A percentile compares a stretch with the other conserved stretches of the same genome.
phyloP scores from a whole-genome alignment of 495 filamentous ascomycete species.

The Platismatia glauca region DNA sequence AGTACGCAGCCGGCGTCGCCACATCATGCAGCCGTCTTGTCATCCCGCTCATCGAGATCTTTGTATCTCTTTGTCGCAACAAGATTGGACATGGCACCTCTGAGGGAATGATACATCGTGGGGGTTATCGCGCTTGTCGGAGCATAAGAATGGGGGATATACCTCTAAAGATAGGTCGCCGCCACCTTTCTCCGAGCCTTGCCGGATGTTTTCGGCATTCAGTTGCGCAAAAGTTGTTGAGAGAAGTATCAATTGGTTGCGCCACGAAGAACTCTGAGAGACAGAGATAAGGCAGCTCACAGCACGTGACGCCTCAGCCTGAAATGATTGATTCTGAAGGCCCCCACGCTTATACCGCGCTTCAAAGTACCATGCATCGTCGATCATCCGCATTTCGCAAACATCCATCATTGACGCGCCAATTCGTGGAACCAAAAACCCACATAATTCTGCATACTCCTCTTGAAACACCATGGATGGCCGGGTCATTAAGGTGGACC shows the following conservation, averaged over 20 bases:
- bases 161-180: neutral
- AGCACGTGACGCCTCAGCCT: neutral
- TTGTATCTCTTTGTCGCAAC: neutral
- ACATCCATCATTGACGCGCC: constrained; percentile 8
- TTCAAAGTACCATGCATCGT: constrained; percentile 1
- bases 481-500: neutral
- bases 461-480: neutral
- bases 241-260: neutral
- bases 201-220: neutral
- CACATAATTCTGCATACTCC: neutral
- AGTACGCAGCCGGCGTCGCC: neutral
- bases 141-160: neutral
- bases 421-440: neutral
- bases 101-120: neutral
- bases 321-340: neutral
- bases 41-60: neutral
- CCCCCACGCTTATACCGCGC: constrained; percentile 11
- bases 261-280: neutral
- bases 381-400: constrained; percentile 10
- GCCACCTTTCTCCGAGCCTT: neutral
- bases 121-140: constrained; percentile 5
- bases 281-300: neutral
- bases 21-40: neutral
- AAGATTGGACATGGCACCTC: neutral
- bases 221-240: neutral